Percentiles rank a stretch among this genome's conserved stretches.
These are phyloP conservation scores for Phytophthora tentaculata DNA, from an alignment of 352 stramenopile species.

Conservation along the genomic window DNA sequence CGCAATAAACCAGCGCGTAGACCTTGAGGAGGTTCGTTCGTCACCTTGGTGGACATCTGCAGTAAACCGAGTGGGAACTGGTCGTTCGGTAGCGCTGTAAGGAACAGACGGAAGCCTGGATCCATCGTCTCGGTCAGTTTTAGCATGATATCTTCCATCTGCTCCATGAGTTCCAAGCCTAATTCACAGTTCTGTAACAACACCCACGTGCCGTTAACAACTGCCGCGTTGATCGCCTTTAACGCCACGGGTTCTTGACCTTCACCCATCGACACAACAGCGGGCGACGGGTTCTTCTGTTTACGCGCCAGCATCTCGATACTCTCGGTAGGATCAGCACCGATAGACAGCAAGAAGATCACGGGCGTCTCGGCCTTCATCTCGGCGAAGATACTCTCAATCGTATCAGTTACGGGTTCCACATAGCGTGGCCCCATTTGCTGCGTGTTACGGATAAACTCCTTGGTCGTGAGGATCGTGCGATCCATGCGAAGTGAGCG, in stretches of 20 bases:
- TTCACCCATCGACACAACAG: constrained; percentile 98
- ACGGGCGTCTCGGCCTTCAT: constrained; percentile 96
- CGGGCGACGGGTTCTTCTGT: constrained; percentile 96
- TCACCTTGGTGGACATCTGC: constrained; percentile 99
- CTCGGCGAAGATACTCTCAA: constrained; percentile 97
- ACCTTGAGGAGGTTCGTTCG: constrained; percentile 97
- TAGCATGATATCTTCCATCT: constrained; percentile 98
- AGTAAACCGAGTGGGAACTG: constrained; percentile 97
- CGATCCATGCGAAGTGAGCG: constrained; percentile 97
- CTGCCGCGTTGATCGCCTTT: constrained; percentile 96
- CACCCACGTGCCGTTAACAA: constrained; percentile 98
- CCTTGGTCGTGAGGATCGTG: constrained; percentile 97
- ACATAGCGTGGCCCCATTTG: constrained; percentile 97
- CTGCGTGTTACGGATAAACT: constrained; percentile 97
- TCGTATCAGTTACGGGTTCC: constrained; percentile 98
- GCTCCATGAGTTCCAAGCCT: constrained; percentile 97
- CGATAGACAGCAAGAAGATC: constrained; percentile 98
- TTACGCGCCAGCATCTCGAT: constrained; percentile 97
- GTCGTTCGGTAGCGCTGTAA: constrained; percentile 96
- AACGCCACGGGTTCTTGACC: constrained; percentile 97
- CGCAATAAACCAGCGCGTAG: constrained; percentile 95
- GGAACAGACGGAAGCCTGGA: constrained; percentile 96
- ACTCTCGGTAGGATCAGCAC: constrained; percentile 97
- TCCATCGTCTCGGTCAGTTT: constrained; percentile 97
- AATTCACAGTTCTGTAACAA: constrained; percentile 99